Conservation (phyloP, 2,329 filamentous ascomycete species). For the Pyrenochaeta sp. region DNA sequence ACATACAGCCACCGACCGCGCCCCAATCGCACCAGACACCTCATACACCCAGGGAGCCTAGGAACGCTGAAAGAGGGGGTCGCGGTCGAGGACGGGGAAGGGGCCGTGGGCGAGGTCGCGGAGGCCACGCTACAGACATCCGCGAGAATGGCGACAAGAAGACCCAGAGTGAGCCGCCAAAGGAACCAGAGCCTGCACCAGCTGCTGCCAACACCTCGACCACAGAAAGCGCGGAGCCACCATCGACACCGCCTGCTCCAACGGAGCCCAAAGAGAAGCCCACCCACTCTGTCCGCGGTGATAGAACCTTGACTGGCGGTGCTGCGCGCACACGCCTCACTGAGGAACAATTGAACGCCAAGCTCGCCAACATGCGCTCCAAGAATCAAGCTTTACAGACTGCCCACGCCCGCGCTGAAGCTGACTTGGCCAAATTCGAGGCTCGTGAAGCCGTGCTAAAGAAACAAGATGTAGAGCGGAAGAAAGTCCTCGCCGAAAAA, state of each 20-base stretch:
- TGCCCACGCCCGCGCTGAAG: slow-evolving; percentile 71
- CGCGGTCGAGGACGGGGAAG: slow-evolving; percentile 37
- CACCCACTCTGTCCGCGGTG: slow-evolving; percentile 43
- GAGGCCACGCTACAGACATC: slow-evolving; percentile 22
- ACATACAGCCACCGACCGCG: slow-evolving; percentile 23
- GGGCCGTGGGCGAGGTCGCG: slow-evolving; percentile 34
- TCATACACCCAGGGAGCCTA: slow-evolving; percentile 36
- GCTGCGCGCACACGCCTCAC: slow-evolving; percentile 58
- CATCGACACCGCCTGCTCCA: slow-evolving; percentile 23
- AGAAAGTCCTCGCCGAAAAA: slow-evolving; percentile 45
- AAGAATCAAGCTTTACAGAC: slow-evolving; percentile 68
- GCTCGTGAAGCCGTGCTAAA: slow-evolving; percentile 68
- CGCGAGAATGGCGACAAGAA: slow-evolving; percentile 25
- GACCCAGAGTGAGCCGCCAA: slow-evolving; percentile 24
- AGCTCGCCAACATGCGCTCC: slow-evolving; percentile 68
- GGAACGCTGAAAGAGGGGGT: slow-evolving; percentile 38
- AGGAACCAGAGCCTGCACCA: slow-evolving; percentile 29
- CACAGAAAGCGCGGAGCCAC: slow-evolving; percentile 19
- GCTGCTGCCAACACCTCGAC: slow-evolving; percentile 12
- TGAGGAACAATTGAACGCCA: slow-evolving; percentile 68
- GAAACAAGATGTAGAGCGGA: slow-evolving; percentile 55
- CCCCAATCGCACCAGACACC: slow-evolving; percentile 32
- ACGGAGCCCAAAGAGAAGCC: slow-evolving; percentile 34
- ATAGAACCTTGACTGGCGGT: slow-evolving; percentile 45
- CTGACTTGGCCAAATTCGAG: slow-evolving; percentile 71